Evolutionary conservation across 306 rosid species (phyloP), one percentile per base, ranked within the genome.

Genomic region (Carpinus fangiana): DNA sequence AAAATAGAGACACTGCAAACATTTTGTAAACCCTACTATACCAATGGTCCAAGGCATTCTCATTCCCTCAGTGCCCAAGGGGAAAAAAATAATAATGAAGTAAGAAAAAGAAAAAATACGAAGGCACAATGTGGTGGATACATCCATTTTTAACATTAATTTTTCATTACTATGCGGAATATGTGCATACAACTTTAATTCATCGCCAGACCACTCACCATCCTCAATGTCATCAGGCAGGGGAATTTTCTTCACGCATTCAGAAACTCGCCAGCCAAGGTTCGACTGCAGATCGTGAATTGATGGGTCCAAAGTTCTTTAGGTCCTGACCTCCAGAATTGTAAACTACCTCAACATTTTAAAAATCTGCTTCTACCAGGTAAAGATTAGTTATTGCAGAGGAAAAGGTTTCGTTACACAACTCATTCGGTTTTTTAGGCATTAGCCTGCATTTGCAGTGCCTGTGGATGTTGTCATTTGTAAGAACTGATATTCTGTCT

Each of bases 191-290:
- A 14, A 11, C 69, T 70, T 64, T 31, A 45, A 26, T 68, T 72
- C 61, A 5, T 48, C 48, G 50, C 51, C 8, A 78, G 51, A 83
- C 70, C 21, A 34, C 78, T 87, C 81, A 91, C 76, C 38, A 74
- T 70, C 67, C 18, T 76, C 57, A 28, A 41, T 80, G 70, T 76
- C 17, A 48, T 81, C 91, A 94, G 98, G 97, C 97, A 16, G 97
- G 89, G 77, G 98, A 94, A 81, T 94, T 94, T 83, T 89, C 97
- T 45, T 89, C 95, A 3, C 97, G 95, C 47, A 90, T 92, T 78
- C 95, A 94, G 85, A 92, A 86, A 87, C 84, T 94, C 41, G 84
- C 91, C 51, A 90, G 77, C 81, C 91, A 87, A 87, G 97, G 97
- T 57, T 88, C 97, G 57, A 79, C 85, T 23, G 83, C 92, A 8